Conservation (phyloP, 352 stramenopile species). For the Phytophthora boehmeriae region DNA sequence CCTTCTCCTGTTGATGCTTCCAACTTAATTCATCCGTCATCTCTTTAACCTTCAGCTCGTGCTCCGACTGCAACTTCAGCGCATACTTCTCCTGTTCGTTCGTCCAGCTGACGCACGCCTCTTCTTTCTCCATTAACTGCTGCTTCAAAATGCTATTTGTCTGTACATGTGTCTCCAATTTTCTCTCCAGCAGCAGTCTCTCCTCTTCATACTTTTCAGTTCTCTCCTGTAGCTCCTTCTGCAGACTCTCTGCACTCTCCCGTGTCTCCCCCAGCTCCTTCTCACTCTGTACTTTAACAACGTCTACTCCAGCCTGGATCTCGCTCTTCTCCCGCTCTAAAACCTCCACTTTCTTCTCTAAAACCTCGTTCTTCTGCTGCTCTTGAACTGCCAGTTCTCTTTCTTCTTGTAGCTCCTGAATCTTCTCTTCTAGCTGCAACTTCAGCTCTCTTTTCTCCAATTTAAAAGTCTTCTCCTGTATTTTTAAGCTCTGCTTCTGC, state of each 20-base stretch:
- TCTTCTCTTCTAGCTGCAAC: slow-evolving; percentile 23
- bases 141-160: slow-evolving; percentile 35
- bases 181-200: slow-evolving; percentile 7
- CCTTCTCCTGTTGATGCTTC: slow-evolving; percentile 1
- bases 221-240: slow-evolving; percentile 17
- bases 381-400: slow-evolving; percentile 15
- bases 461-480: slow-evolving; percentile 22
- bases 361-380: slow-evolving; percentile 30
- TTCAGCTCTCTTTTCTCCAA: slow-evolving; percentile 27
- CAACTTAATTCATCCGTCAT: slow-evolving; percentile 10
- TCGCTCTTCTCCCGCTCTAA: slow-evolving; percentile 23
- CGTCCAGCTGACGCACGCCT: slow-evolving; percentile 9
- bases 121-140: slow-evolving; percentile 32
- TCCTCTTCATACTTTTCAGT: slow-evolving; percentile 10
- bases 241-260: slow-evolving; percentile 9
- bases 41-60: slow-evolving; percentile 9
- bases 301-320: not conserved
- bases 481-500: slow-evolving; percentile 27
- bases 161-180: slow-evolving; percentile 28
- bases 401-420: slow-evolving; percentile 17
- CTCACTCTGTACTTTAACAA: not conserved
- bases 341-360: slow-evolving; percentile 29
- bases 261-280: slow-evolving; percentile 1
- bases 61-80: slow-evolving; percentile 4
- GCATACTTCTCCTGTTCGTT: slow-evolving; percentile 11